These are phyloP conservation scores for Oropetium thomaeum DNA, from an alignment of 176 grass and related monocot genomes.

Conservation along the genomic window DNA sequence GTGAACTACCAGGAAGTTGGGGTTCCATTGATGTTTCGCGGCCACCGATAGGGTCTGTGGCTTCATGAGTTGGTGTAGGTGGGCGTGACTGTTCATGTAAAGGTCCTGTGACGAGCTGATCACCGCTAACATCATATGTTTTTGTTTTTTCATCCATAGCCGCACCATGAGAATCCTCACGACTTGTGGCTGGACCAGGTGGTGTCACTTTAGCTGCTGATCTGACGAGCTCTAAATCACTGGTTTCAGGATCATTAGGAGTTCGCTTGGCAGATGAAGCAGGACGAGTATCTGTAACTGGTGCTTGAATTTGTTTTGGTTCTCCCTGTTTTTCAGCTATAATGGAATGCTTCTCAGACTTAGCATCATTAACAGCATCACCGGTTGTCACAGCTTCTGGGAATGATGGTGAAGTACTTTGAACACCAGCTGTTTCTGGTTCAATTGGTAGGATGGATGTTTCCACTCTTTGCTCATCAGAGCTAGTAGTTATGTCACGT, in stretches of 20 bases:
- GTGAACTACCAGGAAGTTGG: background rate
- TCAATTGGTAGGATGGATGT: constrained; percentile 15
- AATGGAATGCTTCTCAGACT: background rate
- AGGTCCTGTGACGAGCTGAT: constrained; percentile 1
- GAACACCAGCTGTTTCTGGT: constrained; percentile 20
- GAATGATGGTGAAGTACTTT: background rate
- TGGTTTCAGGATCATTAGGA: constrained; percentile 3
- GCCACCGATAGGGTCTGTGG: background rate
- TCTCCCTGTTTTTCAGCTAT: background rate
- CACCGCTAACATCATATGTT: background rate
- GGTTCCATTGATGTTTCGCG: background rate
- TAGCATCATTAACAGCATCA: background rate
- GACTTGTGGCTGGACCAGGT: background rate
- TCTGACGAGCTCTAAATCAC: background rate
- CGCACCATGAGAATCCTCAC: background rate
- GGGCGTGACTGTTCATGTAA: background rate
- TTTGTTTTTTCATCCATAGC: constrained; percentile 10
- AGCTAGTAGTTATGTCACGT: background rate
- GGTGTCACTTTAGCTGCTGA: constrained; percentile 6
- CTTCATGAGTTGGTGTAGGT: constrained; percentile 13
- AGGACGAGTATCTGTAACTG: constrained; percentile 12
- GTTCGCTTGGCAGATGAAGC: constrained; percentile 7
- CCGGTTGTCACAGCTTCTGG: background rate
- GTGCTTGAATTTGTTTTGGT: constrained; percentile 30
- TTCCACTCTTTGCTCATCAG: constrained; percentile 15